Percentiles rank a stretch among this genome's conserved stretches.
Evolutionary conservation across 2,329 filamentous ascomycete species (phyloP).

Genomic region (Colletotrichum navitas): DNA sequence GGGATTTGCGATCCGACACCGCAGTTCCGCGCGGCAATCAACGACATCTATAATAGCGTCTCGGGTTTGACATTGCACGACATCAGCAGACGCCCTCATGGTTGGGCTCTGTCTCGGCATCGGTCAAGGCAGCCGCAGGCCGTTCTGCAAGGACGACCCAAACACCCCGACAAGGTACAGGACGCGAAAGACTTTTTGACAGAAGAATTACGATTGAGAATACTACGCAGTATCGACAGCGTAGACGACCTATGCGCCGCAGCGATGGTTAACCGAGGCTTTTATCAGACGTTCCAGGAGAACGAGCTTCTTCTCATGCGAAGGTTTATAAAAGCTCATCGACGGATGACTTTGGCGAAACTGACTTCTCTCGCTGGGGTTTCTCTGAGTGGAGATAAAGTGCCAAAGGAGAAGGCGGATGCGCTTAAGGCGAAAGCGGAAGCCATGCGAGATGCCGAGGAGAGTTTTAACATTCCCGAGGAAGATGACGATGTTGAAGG

Average conservation of each 20-base stretch:
- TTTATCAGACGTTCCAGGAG: constrained; percentile 60
- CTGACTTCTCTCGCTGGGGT: constrained; percentile 13
- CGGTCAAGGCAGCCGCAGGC: constrained; percentile 52
- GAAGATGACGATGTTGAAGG: background rate
- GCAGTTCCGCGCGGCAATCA: constrained; percentile 60
- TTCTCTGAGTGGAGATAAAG: constrained; percentile 44
- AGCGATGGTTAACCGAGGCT: constrained; percentile 57
- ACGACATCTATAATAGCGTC: constrained; percentile 65
- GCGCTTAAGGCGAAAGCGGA: constrained; percentile 47
- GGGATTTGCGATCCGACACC: constrained; percentile 64
- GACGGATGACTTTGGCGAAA: constrained; percentile 30
- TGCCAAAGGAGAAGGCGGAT: constrained; percentile 50
- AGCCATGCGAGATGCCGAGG: constrained; percentile 41
- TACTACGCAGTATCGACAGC: constrained; percentile 56
- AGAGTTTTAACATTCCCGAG: too few relatives aligned
- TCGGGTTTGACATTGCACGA: constrained; percentile 62
- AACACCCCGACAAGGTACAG: background rate
- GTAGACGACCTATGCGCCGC: constrained; percentile 58
- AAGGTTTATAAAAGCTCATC: constrained; percentile 46
- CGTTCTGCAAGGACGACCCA: constrained; percentile 40
- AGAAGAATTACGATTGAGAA: constrained; percentile 54
- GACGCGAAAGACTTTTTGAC: constrained; percentile 47
- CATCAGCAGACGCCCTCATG: constrained; percentile 61
- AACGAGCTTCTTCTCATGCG: constrained; percentile 56
- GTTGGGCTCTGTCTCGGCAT: constrained; percentile 63